Evolutionary conservation across 345 rosid genomes (phyloP), one percentile per base, ranked within the genome.

Genomic region (Citrus unshiu): DNA sequence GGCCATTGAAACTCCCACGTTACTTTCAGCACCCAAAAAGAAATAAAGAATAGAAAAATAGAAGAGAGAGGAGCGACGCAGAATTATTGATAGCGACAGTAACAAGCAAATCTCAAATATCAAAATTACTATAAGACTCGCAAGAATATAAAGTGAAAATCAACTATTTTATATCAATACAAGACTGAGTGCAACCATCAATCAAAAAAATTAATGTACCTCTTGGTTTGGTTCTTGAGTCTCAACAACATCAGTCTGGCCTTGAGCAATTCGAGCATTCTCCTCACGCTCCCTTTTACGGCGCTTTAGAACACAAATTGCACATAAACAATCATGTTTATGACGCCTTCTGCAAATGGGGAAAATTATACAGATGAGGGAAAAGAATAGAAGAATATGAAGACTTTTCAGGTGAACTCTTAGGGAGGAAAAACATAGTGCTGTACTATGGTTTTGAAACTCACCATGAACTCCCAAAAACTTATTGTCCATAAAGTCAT

Each of bases 301-400:
- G 70, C 98, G 89, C 88, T 93, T 93, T 68, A 96, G 83, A 77
- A 93, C 86, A 78, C 98, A 96, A 79, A 96, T 80, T 21, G 99
- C 99, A 85, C 99, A 96, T 88, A 96, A 87, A 78, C 99, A 96
- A 88, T 94, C 95, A 65, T 81, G 87, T 86, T 96, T 96, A 83
- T 96, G 99, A 76, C 91, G 94, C 81, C 98, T 88, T 82, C 98
- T 96, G 90, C 85, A 88, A 74, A 68, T 30, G 78, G 70, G 43
- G 16, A 72, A 32, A 56, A 72, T 63, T 77, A 65, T 51, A 35
- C 16, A 58, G 59, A 66, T 58, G 58, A 63, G 32, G 68, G 76
- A 46, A 54, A 69, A 57, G 29, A 65, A 68, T 13, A 37, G 1
- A 32, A 19, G 51, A 46, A 51, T 9, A 58, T 24, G 51, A 24